These are phyloP conservation scores for Trichoderma virens DNA, from an alignment of 495 filamentous ascomycete genomes.

Conservation along the genomic window DNA sequence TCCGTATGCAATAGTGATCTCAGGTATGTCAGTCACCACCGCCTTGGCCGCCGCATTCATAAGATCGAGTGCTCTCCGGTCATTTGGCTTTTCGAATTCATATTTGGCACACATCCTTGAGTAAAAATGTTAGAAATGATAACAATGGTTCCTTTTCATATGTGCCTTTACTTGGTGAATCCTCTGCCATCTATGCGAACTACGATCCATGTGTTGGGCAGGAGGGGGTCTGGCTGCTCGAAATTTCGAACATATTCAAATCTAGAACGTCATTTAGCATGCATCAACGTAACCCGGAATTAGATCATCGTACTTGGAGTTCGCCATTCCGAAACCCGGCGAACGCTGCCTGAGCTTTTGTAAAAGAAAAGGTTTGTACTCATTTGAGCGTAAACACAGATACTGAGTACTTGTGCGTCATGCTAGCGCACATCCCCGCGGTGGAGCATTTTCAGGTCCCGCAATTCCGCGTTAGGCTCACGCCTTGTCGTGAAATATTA, in stretches of 20 bases:
- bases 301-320: constrained; percentile 32
- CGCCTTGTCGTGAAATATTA: background rate
- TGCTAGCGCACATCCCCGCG: constrained; percentile 1
- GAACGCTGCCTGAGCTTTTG: background rate
- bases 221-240: constrained; percentile 69
- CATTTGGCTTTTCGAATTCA: constrained; percentile 84
- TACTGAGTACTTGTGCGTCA: constrained; percentile 1
- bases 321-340: constrained; percentile 32
- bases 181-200: constrained; percentile 87
- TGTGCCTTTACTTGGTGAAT: constrained; percentile 65
- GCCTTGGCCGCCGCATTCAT: constrained; percentile 88
- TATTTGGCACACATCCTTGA: constrained; percentile 72
- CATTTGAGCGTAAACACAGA: background rate
- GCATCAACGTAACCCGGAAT: too few relatives aligned
- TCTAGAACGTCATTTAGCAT: constrained; percentile 25
- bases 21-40: constrained; percentile 76
- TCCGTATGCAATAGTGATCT: constrained; percentile 82
- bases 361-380: constrained; percentile 1
- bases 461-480: background rate
- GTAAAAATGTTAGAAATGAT: background rate
- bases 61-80: constrained; percentile 74
- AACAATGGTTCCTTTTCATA: background rate
- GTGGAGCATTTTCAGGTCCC: background rate
- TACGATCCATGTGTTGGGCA: constrained; percentile 90
- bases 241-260: constrained; percentile 91